Conservation (phyloP, 2,329 filamentous ascomycete species). For the Emericellopsis atlantica region DNA sequence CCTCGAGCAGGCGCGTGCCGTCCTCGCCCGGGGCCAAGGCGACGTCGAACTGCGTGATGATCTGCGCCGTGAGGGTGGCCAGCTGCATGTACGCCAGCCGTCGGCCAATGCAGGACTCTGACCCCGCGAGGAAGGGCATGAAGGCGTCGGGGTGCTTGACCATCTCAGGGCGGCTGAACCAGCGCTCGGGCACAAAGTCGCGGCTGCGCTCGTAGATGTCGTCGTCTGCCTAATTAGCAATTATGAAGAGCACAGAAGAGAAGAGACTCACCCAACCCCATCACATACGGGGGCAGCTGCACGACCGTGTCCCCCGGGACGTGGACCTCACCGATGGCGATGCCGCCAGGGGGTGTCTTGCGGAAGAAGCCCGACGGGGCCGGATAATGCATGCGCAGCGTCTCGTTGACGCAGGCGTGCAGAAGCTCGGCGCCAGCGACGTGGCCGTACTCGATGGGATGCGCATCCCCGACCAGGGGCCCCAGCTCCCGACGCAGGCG, state of each 20-base stretch:
- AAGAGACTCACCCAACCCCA: background rate
- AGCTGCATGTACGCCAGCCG: constrained; percentile 21
- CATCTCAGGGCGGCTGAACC: constrained; percentile 16
- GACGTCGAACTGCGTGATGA: background rate
- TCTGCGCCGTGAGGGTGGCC: background rate
- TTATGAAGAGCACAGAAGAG: background rate
- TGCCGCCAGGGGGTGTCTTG: constrained; percentile 20
- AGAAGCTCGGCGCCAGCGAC: constrained; percentile 4
- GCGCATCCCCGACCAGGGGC: background rate
- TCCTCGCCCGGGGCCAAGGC: background rate
- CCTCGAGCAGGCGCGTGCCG: no score
- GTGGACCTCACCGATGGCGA: constrained; percentile 15
- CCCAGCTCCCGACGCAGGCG: background rate
- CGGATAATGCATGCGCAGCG: constrained; percentile 20
- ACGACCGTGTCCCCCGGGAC: constrained; percentile 23
- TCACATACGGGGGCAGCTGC: constrained; percentile 11
- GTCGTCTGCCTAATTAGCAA: constrained; percentile 5
- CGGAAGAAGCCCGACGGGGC: constrained; percentile 18
- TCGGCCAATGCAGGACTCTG: constrained; percentile 21
- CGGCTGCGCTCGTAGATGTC: constrained; percentile 6
- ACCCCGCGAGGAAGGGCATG: constrained; percentile 15
- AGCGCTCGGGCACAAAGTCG: constrained; percentile 20
- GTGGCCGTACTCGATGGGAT: background rate
- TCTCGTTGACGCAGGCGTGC: constrained; percentile 23
- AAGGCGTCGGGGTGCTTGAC: constrained; percentile 10